Evolutionary conservation across 176 grass and related monocot species (phyloP).

Genomic region (Rhynchospora tenuis): DNA sequence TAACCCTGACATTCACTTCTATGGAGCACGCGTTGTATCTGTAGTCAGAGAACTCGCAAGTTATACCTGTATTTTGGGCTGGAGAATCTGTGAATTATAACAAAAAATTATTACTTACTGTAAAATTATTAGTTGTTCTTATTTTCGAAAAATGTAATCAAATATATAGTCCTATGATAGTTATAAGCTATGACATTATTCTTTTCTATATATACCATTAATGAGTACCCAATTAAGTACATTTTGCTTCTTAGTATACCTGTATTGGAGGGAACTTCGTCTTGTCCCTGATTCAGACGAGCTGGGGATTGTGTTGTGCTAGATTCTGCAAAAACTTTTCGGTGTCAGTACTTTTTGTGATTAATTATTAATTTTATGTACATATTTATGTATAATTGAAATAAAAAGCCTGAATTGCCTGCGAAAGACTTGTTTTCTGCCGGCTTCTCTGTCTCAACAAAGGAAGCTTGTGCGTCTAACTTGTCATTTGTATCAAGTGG

Average conservation of each 20-base stretch:
- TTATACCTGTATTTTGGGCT: constrained; percentile 6
- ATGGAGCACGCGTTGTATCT: constrained; percentile 64
- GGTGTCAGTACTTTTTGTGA: not conserved
- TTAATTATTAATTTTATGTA: not conserved
- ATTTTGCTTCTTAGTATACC: not conserved
- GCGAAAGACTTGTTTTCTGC: constrained; percentile 8
- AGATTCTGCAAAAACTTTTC: not conserved
- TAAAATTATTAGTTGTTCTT: no score
- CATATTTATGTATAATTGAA: not conserved
- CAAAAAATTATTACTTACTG: not conserved
- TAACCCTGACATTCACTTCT: constrained; percentile 57
- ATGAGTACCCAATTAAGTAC: not conserved
- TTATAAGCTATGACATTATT: not conserved
- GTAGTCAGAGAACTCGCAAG: constrained; percentile 65
- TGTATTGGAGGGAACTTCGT: not conserved
- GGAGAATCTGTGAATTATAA: not conserved
- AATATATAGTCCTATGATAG: not conserved
- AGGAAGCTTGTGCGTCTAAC: not conserved
- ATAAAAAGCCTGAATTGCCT: not conserved
- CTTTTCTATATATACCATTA: not conserved
- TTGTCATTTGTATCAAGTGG: not conserved
- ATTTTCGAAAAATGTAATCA: not conserved
- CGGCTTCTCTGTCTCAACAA: constrained; percentile 3
- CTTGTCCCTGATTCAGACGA: not conserved
- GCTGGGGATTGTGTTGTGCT: not conserved